Base-by-base conservation (phyloP, 345 rosid genomes). In the Sisymbrium altissimum region DNA sequence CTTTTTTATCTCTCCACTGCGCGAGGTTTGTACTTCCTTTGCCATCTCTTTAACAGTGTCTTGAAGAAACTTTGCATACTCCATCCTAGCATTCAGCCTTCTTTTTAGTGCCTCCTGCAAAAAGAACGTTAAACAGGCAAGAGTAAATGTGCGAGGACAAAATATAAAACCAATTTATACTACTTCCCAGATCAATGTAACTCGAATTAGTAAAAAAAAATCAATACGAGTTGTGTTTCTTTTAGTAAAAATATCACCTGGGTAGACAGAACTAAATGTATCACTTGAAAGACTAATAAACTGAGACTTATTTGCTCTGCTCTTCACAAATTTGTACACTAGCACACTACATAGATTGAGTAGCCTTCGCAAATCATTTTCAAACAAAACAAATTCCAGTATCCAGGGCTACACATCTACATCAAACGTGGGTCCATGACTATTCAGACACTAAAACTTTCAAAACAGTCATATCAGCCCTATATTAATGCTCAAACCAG, bases 31-130 rank as follows among this genome's bases (percentile, higher is more conserved):
- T 74, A 93, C 86, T 86, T 93, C 98, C 82, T 91, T 93, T 79
- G 97, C 98, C 98, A 93, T 93, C 88, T 93, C 98, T 80, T 89
- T 91, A 56, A 89, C 98, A 1, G 97, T 93, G 68, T 91, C 98
- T 77, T 93, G 98, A 53, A 93, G 96, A 84, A 93, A 93, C 88
- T 91, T 93, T 64, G 98, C 97, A 78, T 91, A 91, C 76, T 89
- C 97, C 77, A 93, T 89, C 80, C 98, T 93, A 21, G 97, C 98
- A 84, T 81, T 89, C 38, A 93, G 82, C 80, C 83, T 83, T 80
- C 96, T 81, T 89, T 93, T 93, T 71, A 93, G 82, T 52, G 83
- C 88, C 72, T 93, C 98, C 98, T 93, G 70, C 71, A 85, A 80
- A 62, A 76, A 9, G 75, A 76, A 72, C 63, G 32, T 71, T 35